Evolutionary conservation across 352 stramenopile genomes (phyloP).

Genomic region (Phytophthora multivora): DNA sequence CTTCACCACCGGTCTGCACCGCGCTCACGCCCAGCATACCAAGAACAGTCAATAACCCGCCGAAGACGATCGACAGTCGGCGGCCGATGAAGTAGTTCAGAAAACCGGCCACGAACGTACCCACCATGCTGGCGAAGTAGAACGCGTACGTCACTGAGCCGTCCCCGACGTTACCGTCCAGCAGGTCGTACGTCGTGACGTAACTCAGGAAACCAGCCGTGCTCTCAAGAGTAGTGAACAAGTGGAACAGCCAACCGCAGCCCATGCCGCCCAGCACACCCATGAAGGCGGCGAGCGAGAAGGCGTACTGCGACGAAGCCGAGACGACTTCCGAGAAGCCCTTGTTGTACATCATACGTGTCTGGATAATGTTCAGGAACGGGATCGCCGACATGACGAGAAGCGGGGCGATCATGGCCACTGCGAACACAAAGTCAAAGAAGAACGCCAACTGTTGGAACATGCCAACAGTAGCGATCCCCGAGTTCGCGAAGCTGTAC

Average conservation of each 20-base stretch:
- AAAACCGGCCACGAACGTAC: slow-evolving; percentile 54
- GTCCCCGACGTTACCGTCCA: slow-evolving; percentile 61
- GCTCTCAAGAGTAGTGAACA: slow-evolving; percentile 77
- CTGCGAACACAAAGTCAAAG: slow-evolving; percentile 86
- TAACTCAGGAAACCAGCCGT: slow-evolving; percentile 82
- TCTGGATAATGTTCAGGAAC: slow-evolving; percentile 89
- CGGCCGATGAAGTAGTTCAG: slow-evolving; percentile 79
- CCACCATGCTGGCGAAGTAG: slow-evolving; percentile 58
- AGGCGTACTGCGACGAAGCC: slow-evolving; percentile 86
- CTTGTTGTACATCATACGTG: slow-evolving; percentile 93
- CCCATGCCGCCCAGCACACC: slow-evolving; percentile 68
- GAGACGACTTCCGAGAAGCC: slow-evolving; percentile 87
- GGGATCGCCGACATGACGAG: slow-evolving; percentile 83
- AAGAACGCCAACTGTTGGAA: slow-evolving; percentile 86
- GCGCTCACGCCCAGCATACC: slow-evolving; percentile 75
- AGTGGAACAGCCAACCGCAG: slow-evolving; percentile 80
- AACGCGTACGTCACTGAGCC: slow-evolving; percentile 76
- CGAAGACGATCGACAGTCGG: slow-evolving; percentile 73
- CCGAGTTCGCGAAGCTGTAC: slow-evolving; percentile 77
- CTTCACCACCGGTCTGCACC: slow-evolving; percentile 54
- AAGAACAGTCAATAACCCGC: slow-evolving; percentile 66
- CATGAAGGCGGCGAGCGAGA: slow-evolving; percentile 82
- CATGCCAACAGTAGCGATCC: slow-evolving; percentile 63
- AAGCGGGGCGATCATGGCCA: slow-evolving; percentile 74
- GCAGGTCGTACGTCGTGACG: slow-evolving; percentile 74